phyloP scores from a whole-genome alignment of 192 early-diverging fungal species.

The Podila horticola region DNA sequence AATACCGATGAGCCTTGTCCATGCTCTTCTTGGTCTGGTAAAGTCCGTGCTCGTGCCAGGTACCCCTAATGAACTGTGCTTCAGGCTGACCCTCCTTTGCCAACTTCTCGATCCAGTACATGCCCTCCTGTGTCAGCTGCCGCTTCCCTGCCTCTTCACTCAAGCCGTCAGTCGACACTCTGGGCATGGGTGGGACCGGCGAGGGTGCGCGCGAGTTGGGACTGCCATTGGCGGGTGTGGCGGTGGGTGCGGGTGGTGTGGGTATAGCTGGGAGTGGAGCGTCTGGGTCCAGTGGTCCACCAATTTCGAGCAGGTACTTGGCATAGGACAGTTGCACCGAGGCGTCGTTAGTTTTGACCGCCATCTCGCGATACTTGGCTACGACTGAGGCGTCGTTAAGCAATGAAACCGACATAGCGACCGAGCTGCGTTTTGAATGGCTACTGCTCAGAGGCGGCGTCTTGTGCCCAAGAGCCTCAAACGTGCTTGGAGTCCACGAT shows the following conservation, averaged over 20 bases:
- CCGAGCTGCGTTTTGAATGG: constrained; percentile 42
- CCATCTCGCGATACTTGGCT: constrained; percentile 77
- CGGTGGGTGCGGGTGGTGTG: neutral
- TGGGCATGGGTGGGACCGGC: neutral
- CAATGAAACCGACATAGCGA: constrained; percentile 35
- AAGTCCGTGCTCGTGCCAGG: constrained; percentile 72
- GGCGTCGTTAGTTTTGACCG: constrained; percentile 78
- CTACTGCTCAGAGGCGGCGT: constrained; percentile 28
- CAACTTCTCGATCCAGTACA: constrained; percentile 79
- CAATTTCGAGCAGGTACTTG: constrained; percentile 79
- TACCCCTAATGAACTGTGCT: constrained; percentile 80
- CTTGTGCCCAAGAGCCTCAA: constrained; percentile 14
- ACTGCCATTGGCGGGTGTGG: neutral
- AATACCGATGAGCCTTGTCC: constrained; percentile 76
- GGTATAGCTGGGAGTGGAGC: neutral
- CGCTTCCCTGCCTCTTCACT: constrained; percentile 13
- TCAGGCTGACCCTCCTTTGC: constrained; percentile 76
- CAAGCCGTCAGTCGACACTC: neutral
- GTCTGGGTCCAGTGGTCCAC: constrained; percentile 20
- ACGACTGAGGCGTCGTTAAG: constrained; percentile 27
- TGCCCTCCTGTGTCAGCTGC: constrained; percentile 67
- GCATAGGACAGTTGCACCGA: constrained; percentile 79
- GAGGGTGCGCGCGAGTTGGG: neutral
- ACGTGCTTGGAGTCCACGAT: constrained; percentile 40
- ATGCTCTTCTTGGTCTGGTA: constrained; percentile 68